phyloP scores from a whole-genome alignment of 495 filamentous ascomycete genomes.

The Cercophora scortea region DNA sequence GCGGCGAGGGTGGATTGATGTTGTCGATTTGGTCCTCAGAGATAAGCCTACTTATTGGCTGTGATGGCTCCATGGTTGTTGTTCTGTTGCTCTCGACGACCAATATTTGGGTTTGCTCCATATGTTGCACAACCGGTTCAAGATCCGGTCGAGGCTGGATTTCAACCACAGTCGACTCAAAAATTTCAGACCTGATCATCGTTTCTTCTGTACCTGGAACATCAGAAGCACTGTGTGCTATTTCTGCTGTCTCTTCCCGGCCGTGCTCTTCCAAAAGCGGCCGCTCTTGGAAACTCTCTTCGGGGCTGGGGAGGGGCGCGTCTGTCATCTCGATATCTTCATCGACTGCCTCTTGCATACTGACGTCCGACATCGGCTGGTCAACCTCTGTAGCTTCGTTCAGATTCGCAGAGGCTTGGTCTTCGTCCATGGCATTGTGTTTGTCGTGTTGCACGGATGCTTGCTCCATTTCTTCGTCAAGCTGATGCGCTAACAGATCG shows the following conservation, averaged over 20 bases:
- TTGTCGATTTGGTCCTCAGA: neutral
- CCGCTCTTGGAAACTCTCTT: neutral
- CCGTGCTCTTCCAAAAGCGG: too few species aligned
- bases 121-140: neutral
- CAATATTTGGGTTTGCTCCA: neutral
- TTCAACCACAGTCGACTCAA: neutral
- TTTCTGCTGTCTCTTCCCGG: too few species aligned
- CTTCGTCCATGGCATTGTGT: conserved; percentile 4
- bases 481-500: neutral
- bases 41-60: neutral
- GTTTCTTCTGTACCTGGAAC: too few species aligned
- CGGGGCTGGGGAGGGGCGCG: neutral
- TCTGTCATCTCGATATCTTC: conserved; percentile 5
- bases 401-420: neutral
- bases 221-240: too few species aligned
- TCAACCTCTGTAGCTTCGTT: neutral
- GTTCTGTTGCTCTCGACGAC: neutral
- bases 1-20: neutral
- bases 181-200: too few species aligned
- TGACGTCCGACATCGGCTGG: neutral
- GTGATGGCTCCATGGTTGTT: neutral
- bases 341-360: neutral
- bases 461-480: conserved; percentile 8
- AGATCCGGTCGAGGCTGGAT: neutral
- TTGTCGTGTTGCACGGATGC: conserved; percentile 2